Percentiles rank a stretch among this genome's conserved stretches.
Evolutionary conservation across 2,329 filamentous ascomycete species (phyloP).

Genomic region (Fusarium odoratissimum): DNA sequence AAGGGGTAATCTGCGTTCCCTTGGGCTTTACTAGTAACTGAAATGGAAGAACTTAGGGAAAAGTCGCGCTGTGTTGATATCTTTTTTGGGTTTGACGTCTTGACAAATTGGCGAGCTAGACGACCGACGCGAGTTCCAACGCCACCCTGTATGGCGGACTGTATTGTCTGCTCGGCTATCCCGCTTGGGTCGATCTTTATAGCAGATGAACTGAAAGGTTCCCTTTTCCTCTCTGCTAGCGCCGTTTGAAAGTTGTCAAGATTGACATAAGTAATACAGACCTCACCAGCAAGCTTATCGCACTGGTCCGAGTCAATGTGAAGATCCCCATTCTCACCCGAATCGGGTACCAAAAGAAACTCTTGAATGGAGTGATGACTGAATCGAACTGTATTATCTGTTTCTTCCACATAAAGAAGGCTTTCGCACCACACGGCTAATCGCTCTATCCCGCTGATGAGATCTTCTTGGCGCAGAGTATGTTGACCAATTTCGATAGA

Average conservation of each 20-base stretch:
- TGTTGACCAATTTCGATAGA: slow-evolving; percentile 12
- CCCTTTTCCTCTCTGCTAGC: not conserved
- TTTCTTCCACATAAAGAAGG: slow-evolving; percentile 14
- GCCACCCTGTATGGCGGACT: not conserved
- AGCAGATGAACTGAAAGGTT: fast-evolving
- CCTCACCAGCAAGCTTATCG: not conserved
- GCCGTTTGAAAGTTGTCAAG: not conserved
- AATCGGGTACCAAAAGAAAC: not conserved
- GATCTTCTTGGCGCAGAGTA: not conserved
- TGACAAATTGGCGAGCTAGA: not conserved
- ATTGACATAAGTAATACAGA: slow-evolving; percentile 17
- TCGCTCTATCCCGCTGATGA: slow-evolving; percentile 1
- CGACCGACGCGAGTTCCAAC: not conserved
- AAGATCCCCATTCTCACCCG: not conserved
- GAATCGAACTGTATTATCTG: slow-evolving; percentile 21
- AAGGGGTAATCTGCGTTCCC: not conserved
- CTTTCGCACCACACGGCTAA: slow-evolving; percentile 19
- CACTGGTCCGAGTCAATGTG: not conserved
- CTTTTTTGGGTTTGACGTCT: fast-evolving
- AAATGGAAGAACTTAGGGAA: fast-evolving
- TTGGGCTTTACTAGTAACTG: fast-evolving
- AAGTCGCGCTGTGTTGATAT: fast-evolving
- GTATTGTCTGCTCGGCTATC: not conserved
- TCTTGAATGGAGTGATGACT: slow-evolving; percentile 31
- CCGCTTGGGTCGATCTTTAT: not conserved